These are phyloP conservation scores for Nicotiana sylvestris DNA, from an alignment of 257 asterid species.

Conservation along the genomic window DNA sequence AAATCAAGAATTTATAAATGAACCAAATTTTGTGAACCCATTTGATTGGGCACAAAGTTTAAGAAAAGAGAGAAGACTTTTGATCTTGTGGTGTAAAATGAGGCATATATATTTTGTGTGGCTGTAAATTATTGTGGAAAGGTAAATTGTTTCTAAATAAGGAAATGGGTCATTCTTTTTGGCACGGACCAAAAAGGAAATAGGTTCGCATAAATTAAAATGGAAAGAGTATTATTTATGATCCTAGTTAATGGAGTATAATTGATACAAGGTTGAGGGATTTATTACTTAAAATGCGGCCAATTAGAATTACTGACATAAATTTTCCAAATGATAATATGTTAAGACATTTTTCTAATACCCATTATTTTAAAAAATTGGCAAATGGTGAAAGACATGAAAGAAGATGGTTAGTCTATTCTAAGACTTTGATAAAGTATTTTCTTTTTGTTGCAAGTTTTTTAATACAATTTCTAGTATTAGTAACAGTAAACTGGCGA, in stretches of 20 bases:
- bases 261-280: not conserved
- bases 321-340: not conserved
- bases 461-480: not conserved
- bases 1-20: too few species aligned
- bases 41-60: too few species aligned
- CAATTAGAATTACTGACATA: not conserved
- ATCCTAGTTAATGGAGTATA: not conserved
- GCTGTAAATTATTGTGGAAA: too few species aligned
- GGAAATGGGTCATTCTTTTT: too few species aligned
- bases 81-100: too few species aligned
- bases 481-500: not conserved
- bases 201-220: too few species aligned
- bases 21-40: too few species aligned
- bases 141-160: too few species aligned
- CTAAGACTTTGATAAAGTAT: not conserved
- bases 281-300: not conserved
- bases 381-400: not conserved
- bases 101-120: too few species aligned
- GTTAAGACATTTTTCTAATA: not conserved
- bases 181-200: too few species aligned
- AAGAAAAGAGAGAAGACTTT: too few species aligned
- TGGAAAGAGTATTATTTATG: too few species aligned
- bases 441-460: conserved; percentile 1
- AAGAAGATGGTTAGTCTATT: not conserved
- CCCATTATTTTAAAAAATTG: not conserved